Conservation (phyloP, 345 rosid genomes). For the Kernera saxatilis region DNA sequence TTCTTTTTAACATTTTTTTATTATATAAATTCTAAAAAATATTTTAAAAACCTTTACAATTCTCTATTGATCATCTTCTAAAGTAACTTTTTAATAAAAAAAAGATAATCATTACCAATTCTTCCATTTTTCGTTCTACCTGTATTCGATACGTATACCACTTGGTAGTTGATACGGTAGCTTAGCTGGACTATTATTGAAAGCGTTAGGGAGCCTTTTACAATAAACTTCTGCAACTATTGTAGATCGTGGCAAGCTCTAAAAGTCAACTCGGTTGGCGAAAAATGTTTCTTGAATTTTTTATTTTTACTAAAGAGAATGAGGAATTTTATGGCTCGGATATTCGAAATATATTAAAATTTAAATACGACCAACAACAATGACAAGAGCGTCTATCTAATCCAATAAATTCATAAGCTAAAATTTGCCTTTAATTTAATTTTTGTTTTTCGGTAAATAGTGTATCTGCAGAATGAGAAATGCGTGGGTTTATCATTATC, state of each 20-base stretch:
- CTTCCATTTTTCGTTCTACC: not conserved
- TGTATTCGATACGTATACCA: not conserved
- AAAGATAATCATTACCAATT: not conserved
- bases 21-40: no score
- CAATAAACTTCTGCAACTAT: not conserved
- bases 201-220: no score
- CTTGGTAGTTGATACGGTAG: not conserved
- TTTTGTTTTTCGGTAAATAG: no score
- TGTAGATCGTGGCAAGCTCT: not conserved
- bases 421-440: no score
- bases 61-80: no score
- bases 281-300: not conserved
- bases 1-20: no score
- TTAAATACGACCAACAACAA: not conserved
- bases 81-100: no score
- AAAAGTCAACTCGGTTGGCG: slow-evolving; percentile 13
- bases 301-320: not conserved
- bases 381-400: not conserved
- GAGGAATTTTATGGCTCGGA: not conserved
- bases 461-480: not conserved
- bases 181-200: not conserved
- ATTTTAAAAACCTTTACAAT: no score
- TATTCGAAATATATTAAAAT: slow-evolving; percentile 3
- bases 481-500: not conserved
- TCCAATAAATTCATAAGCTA: not conserved